These are phyloP conservation scores for Annulohypoxylon stygium DNA, from an alignment of 495 filamentous ascomycete genomes.

Conservation along the genomic window DNA sequence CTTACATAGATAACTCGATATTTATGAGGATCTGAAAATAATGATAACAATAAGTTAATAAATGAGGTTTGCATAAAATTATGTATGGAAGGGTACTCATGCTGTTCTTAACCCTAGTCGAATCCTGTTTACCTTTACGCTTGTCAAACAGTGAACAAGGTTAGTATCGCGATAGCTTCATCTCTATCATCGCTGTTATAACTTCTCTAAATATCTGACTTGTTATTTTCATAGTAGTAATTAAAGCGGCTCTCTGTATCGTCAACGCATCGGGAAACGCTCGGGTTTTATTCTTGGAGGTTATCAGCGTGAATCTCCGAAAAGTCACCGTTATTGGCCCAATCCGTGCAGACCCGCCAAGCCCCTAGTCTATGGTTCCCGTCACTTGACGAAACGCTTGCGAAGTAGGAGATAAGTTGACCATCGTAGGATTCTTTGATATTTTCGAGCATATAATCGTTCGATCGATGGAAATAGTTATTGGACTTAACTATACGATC, in stretches of 20 bases:
- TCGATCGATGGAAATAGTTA: background rate
- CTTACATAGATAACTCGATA: background rate
- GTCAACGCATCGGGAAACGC: constrained; percentile 26
- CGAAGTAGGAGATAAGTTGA: constrained; percentile 19
- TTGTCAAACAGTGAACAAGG: background rate
- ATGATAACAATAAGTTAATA: background rate
- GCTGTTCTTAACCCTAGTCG: background rate
- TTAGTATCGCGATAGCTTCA: background rate
- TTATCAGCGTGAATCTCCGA: constrained; percentile 40
- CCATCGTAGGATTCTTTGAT: background rate
- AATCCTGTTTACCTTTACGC: background rate
- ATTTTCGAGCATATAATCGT: constrained; percentile 1
- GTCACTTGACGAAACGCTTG: constrained; percentile 9
- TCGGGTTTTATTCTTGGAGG: constrained; percentile 28
- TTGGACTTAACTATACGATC: background rate
- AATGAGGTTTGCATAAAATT: no score
- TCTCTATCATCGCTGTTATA: background rate
- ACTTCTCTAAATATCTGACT: background rate
- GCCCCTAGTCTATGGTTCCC: constrained; percentile 26
- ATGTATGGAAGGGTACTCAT: background rate
- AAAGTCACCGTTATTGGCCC: constrained; percentile 43
- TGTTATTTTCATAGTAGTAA: background rate
- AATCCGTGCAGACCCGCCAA: constrained; percentile 22
- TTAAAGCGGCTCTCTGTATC: background rate
- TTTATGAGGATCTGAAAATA: background rate